Evolutionary conservation across 2,329 filamentous ascomycete genomes (phyloP).

Genomic region (Ilyonectria robusta): DNA sequence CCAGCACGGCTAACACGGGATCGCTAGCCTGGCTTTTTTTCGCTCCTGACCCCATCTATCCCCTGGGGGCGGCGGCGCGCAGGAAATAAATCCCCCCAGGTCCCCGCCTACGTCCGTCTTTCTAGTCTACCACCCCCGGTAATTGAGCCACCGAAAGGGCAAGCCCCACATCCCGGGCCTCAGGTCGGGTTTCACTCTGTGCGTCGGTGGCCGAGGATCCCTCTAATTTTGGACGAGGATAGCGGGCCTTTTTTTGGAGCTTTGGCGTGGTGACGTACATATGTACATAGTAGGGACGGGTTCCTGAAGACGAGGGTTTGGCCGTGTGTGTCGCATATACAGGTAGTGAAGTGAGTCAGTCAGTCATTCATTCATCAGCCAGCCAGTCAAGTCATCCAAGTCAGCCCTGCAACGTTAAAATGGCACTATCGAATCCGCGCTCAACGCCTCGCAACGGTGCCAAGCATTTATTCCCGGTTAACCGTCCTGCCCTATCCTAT

Average conservation of each 20-base stretch:
- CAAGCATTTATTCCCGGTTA: background rate
- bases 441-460: background rate
- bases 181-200: constrained; percentile 14
- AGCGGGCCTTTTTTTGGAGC: background rate
- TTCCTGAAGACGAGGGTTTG: background rate
- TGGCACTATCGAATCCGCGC: background rate
- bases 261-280: no score
- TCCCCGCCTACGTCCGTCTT: background rate
- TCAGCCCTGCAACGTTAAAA: background rate
- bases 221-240: background rate
- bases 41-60: background rate
- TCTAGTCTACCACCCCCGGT: background rate
- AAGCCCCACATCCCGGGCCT: constrained; percentile 10
- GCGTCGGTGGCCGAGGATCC: background rate
- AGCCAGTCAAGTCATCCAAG: background rate
- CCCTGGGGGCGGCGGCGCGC: background rate
- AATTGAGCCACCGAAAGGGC: background rate
- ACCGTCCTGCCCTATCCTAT: background rate
- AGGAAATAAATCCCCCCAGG: constrained; percentile 2
- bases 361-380: background rate
- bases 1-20: constrained; percentile 31
- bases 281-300: background rate
- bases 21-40: constrained; percentile 10
- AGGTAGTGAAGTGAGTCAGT: background rate
- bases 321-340: background rate